Conservation (phyloP, 768 basidiomycete genomes). For the Asterophora lycoperdoides region DNA sequence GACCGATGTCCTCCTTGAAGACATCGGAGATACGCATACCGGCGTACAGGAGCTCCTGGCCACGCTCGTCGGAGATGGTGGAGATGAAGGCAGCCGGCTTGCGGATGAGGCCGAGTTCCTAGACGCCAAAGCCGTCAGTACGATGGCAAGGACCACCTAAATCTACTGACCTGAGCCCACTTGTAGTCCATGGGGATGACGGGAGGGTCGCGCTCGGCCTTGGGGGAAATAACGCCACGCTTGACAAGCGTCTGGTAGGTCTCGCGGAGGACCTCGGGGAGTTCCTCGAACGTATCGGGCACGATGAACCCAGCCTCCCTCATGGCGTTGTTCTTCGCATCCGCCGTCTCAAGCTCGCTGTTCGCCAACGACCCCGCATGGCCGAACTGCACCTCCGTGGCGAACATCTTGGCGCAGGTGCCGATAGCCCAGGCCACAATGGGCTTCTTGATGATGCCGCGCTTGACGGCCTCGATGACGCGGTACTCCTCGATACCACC, state of each 20-base stretch:
- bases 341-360: slow-evolving; percentile 95
- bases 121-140: background rate
- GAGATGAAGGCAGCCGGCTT: slow-evolving; percentile 99
- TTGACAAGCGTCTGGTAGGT: slow-evolving; percentile 81
- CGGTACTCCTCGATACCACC: slow-evolving; percentile 99
- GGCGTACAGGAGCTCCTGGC: slow-evolving; percentile 96
- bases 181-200: slow-evolving; percentile 99
- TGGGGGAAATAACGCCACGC: slow-evolving; percentile 60
- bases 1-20: slow-evolving; percentile 94
- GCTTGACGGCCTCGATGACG: slow-evolving; percentile 96
- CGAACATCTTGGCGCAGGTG: slow-evolving; percentile 99
- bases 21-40: slow-evolving; percentile 99
- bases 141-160: background rate
- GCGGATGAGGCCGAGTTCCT: slow-evolving; percentile 93
- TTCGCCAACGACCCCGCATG: slow-evolving; percentile 99
- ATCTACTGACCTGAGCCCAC: slow-evolving; percentile 72
- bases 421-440: slow-evolving; percentile 99
- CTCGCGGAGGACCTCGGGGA: slow-evolving; percentile 78
- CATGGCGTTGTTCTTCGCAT: slow-evolving; percentile 97
- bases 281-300: slow-evolving; percentile 95
- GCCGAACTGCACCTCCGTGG: slow-evolving; percentile 98
- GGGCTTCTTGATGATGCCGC: slow-evolving; percentile 92
- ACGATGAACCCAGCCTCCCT: slow-evolving; percentile 92
- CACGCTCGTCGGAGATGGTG: slow-evolving; percentile 98
- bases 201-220: slow-evolving; percentile 83